phyloP scores from a whole-genome alignment of 352 stramenopile genomes.

The Phytophthora sp. region DNA sequence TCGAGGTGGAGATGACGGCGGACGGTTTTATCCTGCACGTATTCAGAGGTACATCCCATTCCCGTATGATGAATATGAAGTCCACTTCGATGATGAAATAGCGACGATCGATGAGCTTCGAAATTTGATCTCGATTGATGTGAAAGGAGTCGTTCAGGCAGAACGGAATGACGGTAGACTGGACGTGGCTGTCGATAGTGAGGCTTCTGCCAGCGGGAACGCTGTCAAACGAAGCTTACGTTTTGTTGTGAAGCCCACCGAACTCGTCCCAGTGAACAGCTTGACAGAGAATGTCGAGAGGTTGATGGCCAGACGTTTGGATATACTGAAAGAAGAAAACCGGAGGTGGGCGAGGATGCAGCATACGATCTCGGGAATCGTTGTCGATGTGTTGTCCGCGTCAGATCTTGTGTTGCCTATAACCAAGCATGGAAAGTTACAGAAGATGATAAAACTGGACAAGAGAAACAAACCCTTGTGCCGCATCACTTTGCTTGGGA shows the following conservation, averaged over 20 bases:
- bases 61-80: slow-evolving; percentile 51
- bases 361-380: slow-evolving; percentile 50
- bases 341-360: slow-evolving; percentile 39
- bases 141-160: slow-evolving; percentile 55
- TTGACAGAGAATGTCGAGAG: slow-evolving; percentile 45
- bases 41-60: slow-evolving; percentile 62
- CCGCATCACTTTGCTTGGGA: slow-evolving; percentile 57
- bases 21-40: slow-evolving; percentile 63
- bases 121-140: slow-evolving; percentile 64
- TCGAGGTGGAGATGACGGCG: slow-evolving; percentile 55
- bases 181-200: slow-evolving; percentile 49
- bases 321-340: slow-evolving; percentile 23
- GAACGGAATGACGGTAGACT: slow-evolving; percentile 61
- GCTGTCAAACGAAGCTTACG: slow-evolving; percentile 3
- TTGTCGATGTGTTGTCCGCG: slow-evolving; percentile 53
- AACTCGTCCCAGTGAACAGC: slow-evolving; percentile 54
- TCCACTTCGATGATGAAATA: slow-evolving; percentile 63
- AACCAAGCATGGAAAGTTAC: background rate
- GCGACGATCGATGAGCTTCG: slow-evolving; percentile 68
- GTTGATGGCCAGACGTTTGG: slow-evolving; percentile 46
- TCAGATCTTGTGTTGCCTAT: slow-evolving; percentile 44
- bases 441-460: slow-evolving; percentile 13
- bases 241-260: slow-evolving; percentile 10
- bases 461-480: slow-evolving; percentile 39
- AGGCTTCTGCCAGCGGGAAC: background rate